Base-by-base conservation (phyloP, 1,284 basidiomycete genomes). In the Boletus mariae region DNA sequence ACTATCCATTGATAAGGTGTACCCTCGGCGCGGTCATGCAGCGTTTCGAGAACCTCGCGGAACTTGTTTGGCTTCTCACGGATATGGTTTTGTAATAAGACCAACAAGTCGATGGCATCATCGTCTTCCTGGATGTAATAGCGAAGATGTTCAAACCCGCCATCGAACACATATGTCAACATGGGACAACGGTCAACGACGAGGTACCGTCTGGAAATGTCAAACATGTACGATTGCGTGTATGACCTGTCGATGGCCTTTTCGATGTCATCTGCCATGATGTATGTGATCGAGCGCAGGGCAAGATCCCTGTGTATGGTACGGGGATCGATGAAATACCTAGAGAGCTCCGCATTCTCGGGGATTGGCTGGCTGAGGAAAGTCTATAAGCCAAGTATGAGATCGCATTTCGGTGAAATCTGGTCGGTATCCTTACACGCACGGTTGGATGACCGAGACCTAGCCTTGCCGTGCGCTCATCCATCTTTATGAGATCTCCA, bases 141-240 rank as follows among this genome's bases (percentile, higher is more conserved):
- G 3, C 55, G 53, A 54, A 69, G 63, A 45, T 65, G 61, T 32
- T 65, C 66, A 17, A 65, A 55, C 11, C 64, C 64, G 37, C 65
- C 63, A 3, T 65, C 66, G 26, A 65, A 62, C 42, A 68, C 66
- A 37, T 68, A 69, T 4, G 59, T 62, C 43, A 65, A 42, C 67
- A 69, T 66, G 45, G 65, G 64, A 47, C 61, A 67, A 8, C 54
- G 59, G 4, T 64, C 63, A 28, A 69, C 20, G 51, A 65, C 57
- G 38, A 52, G 56, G 46, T 55, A 58, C 12, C 59, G 58, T 52
- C 63, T 62, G 34, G 63, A 64, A 25, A 67, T 49, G 4, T 69
- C 64, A 47, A 68, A 66, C 64, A 69, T 64, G 55, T 55, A 61
- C n/a, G 61, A 53, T 34, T 56, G 55, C 13, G 15, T 59, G 50